Evolutionary conservation across 1,284 basidiomycete species (phyloP).

Genomic region (Tylopilus sp.): DNA sequence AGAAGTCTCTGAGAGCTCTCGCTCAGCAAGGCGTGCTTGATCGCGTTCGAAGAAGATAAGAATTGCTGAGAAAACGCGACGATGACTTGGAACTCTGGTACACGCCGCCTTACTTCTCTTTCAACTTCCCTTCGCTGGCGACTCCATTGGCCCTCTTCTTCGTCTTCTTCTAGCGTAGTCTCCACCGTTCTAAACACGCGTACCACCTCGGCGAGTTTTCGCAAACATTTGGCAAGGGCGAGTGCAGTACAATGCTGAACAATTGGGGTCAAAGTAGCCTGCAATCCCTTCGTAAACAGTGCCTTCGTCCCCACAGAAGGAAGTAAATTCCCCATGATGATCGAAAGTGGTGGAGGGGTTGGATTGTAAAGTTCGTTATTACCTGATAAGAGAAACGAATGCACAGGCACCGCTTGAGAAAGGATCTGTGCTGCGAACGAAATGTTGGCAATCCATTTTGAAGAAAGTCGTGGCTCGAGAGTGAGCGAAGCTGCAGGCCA

Average conservation of each 20-base stretch:
- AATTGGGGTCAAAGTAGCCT: slow-evolving; percentile 56
- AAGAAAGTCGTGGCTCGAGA: slow-evolving; percentile 83
- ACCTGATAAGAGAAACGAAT: slow-evolving; percentile 54
- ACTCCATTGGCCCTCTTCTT: slow-evolving; percentile 67
- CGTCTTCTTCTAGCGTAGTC: slow-evolving; percentile 57
- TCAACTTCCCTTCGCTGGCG: slow-evolving; percentile 62
- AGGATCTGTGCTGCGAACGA: slow-evolving; percentile 77
- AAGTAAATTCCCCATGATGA: slow-evolving; percentile 71
- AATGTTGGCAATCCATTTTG: slow-evolving; percentile 87
- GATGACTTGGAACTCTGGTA: slow-evolving; percentile 83
- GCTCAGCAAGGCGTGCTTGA: slow-evolving; percentile 55
- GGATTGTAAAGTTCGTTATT: slow-evolving; percentile 48
- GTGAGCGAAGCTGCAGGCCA: slow-evolving; percentile 74
- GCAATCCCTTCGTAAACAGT: slow-evolving; percentile 77
- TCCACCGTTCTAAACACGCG: slow-evolving; percentile 50
- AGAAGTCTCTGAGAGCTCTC: slow-evolving; percentile 79
- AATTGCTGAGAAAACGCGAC: slow-evolving; percentile 69
- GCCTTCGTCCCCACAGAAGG: slow-evolving; percentile 66
- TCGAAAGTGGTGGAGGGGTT: slow-evolving; percentile 66
- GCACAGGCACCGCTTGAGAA: slow-evolving; percentile 67
- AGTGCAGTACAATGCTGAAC: slow-evolving; percentile 83
- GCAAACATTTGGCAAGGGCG: slow-evolving; percentile 66
- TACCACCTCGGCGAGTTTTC: slow-evolving; percentile 63
- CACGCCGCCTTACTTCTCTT: slow-evolving; percentile 67
- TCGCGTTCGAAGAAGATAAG: slow-evolving; percentile 11